These are phyloP conservation scores for Tricholoma sp. DNA, from an alignment of 768 basidiomycete species.

Conservation along the genomic window DNA sequence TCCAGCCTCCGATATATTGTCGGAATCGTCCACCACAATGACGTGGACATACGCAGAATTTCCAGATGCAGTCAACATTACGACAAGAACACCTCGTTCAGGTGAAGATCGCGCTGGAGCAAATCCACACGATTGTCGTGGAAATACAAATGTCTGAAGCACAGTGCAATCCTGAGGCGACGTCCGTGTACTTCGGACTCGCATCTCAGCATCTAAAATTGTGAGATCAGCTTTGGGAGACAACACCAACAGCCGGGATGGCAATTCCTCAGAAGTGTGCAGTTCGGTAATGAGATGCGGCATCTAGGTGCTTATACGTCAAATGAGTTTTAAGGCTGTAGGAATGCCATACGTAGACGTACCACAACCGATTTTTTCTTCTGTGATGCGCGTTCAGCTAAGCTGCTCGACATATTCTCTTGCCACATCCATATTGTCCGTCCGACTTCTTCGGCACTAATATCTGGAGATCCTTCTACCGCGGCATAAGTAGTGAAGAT, in stretches of 20 bases:
- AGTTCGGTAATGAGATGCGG: conserved; percentile 32
- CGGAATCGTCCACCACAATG: conserved; percentile 27
- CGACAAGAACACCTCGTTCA: conserved; percentile 17
- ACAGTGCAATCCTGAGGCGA: conserved; percentile 10
- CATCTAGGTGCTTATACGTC: conserved; percentile 29
- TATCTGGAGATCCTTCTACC: conserved; percentile 43
- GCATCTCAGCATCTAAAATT: conserved; percentile 23
- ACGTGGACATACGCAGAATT: conserved; percentile 22
- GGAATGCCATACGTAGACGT: conserved; percentile 20
- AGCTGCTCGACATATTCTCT: conserved; percentile 39
- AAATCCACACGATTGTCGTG: conserved; percentile 25
- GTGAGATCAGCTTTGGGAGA: conserved; percentile 28
- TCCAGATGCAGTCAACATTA: conserved; percentile 19
- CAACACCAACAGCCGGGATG: conserved; percentile 21
- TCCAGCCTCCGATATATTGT: conserved; percentile 25
- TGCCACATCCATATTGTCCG: conserved; percentile 61
- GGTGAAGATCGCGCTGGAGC: conserved; percentile 16
- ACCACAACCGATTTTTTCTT: conserved; percentile 42
- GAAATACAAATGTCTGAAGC: conserved; percentile 24
- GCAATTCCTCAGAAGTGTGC: conserved; percentile 16
- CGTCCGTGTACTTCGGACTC: conserved; percentile 16
- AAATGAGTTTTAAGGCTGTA: conserved; percentile 10
- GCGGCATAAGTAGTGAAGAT: conserved; percentile 53
- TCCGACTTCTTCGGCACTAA: conserved; percentile 33
- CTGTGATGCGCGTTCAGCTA: conserved; percentile 26